Base-by-base conservation (phyloP, 495 filamentous ascomycete genomes). In the Platismatia glauca region DNA sequence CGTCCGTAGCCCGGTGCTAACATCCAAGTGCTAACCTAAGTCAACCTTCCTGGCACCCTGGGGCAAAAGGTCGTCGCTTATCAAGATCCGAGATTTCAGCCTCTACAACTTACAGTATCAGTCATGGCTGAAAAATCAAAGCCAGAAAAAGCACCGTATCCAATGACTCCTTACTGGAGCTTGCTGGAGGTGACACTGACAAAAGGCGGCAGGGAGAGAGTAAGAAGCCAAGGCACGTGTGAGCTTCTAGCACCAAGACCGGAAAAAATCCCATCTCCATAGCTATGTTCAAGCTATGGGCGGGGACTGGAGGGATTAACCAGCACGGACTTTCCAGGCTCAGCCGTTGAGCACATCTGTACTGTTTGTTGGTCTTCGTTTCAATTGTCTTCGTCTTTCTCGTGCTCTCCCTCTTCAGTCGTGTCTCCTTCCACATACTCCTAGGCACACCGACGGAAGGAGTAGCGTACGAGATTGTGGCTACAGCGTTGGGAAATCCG, bases 381-480 rank as follows among this genome's bases (percentile, higher is more conserved):
- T 76, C 87, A 27, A 76, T 73, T 44, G 29, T 74, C 48, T 83
- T 82, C 67, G 77, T 86, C 61, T 67, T 86, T 11, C 69, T 41
- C 24, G 76, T 86, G 33, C 70, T 88, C 1, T 82, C 82, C 2
- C 61, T 87, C 1, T 87, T 81, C 74, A 87, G 84, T 82, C 83
- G 77, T 1, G 79, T 78, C 7, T 76, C 86, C 34, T 84, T 74
- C 66, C 68, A 72, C 43, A 76, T 81, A 34, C 89, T 78, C 71
- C 74, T 84, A 0, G 86, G 86, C 2, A 89, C 89, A 86, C 75
- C 76, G n/a, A 83, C 84, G 0, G 67, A 89, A 15, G 85, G 86
- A 0, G 72, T 89, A 5, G 83, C 86, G 0, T 87, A 84, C 61
- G 86, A 89, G 76, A 90, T 89, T 66, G 84, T 86, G 70, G 84